Percentiles rank a stretch among this genome's conserved stretches.
These are phyloP conservation scores for Heritiera fomes DNA, from an alignment of 345 rosid genomes.

Conservation along the genomic window DNA sequence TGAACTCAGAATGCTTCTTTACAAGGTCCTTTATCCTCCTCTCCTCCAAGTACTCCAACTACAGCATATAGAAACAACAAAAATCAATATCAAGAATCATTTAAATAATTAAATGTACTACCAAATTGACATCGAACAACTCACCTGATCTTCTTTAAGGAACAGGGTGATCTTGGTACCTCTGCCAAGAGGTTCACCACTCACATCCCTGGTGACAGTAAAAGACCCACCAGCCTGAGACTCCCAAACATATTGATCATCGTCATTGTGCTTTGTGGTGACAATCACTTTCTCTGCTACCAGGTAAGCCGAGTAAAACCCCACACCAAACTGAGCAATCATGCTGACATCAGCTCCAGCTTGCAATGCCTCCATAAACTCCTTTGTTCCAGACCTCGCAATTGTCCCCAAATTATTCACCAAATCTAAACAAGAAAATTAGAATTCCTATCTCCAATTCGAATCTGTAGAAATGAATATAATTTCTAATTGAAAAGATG, in stretches of 20 bases:
- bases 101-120: neutral
- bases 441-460: neutral
- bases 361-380: conserved; percentile 25
- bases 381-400: conserved; percentile 27
- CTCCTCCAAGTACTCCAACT: conserved; percentile 48
- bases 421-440: neutral
- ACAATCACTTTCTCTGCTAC: conserved; percentile 46
- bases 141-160: conserved; percentile 48
- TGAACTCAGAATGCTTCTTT: conserved; percentile 51
- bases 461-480: neutral
- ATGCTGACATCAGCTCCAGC: conserved; percentile 27
- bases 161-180: conserved; percentile 44
- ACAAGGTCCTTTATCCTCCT: conserved; percentile 46
- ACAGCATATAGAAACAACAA: neutral
- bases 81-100: neutral
- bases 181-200: conserved; percentile 44
- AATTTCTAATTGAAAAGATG: neutral
- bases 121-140: neutral
- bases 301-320: conserved; percentile 39
- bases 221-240: conserved; percentile 49
- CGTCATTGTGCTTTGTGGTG: conserved; percentile 42
- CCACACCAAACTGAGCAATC: conserved; percentile 27
- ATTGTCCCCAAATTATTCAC: conserved; percentile 24
- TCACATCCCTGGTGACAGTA: conserved; percentile 38
- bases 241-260: conserved; percentile 46